Evolutionary conservation across 1,139 yeast species (phyloP), one percentile per base, ranked within the genome.

Genomic region (Blastobotrys persicus): DNA sequence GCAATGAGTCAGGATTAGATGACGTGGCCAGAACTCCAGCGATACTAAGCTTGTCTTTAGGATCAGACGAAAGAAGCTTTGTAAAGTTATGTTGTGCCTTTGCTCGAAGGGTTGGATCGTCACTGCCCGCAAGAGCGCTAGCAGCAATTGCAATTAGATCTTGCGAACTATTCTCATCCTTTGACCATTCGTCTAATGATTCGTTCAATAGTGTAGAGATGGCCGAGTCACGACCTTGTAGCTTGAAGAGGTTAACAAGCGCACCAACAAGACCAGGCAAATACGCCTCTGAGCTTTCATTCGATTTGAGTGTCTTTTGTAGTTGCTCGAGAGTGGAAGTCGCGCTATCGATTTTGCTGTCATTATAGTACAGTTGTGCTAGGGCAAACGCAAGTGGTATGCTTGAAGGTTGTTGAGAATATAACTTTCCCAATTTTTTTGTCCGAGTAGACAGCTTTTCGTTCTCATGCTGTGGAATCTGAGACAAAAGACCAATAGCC

Each of bases 181-280:
- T 26, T 12, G 44, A 39, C 64, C 64, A 61, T 13, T 49, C 46
- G 34, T 51, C 45, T 39, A 55, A 46, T 4, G 66, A 58, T 13
- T 60, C 60, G 13, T 53, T 46, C 16, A 64, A 46, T 28, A 63
- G 46, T 9, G 49, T 48, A 17, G 45, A 45, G 13, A 58, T 57
- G 14, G 59, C 56, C 20, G 51, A 28, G 37, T 53, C 54, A 18
- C 64, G 56, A 18, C 66, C 60, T 37, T 60, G 64, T n/a, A 59
- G 43, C 51, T 79, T 83, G 59, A 77, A 79, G 4, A 82, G 58
- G 11, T 76, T 68, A 11, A 77, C 67, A 35, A 82, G 69, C 1
- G 75, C 64, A 31, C 68, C 68, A n/a, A 66, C 55, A 76, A 78
- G 49, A 72, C 72, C 59, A 74, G 67, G 49, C 74, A 76, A 28